Conservation (phyloP, 2,329 filamentous ascomycete species). For the Cercospora brassicicola region DNA sequence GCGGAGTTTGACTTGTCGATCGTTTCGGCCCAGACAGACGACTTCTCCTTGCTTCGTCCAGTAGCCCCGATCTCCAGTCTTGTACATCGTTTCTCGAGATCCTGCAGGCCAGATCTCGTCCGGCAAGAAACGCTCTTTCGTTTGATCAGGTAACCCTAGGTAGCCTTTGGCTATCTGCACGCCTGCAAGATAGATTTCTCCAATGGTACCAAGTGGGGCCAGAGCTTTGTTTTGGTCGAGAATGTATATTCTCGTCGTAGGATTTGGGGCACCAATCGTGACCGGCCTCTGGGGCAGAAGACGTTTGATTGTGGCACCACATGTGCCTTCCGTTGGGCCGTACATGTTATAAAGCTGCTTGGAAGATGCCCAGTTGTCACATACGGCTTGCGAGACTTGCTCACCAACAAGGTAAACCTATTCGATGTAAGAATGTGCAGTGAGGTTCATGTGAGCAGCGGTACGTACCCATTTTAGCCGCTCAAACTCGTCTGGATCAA, state of each 20-base stretch:
- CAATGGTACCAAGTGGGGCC: neutral
- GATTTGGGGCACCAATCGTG: slow-evolving; percentile 2
- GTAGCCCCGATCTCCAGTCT: too few species aligned
- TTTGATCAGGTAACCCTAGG: neutral
- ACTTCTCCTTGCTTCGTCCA: too few species aligned
- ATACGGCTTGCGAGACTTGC: neutral
- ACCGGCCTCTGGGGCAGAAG: neutral
- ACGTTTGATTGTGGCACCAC: slow-evolving; percentile 6
- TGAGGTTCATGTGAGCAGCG: neutral
- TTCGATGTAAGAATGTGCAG: neutral
- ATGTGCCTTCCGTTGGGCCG: slow-evolving; percentile 5
- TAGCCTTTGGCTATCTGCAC: neutral
- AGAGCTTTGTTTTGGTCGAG: neutral
- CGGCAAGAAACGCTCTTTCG: neutral
- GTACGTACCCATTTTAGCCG: neutral
- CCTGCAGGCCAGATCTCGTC: neutral
- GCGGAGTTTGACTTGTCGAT: too few species aligned
- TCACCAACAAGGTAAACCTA: slow-evolving; percentile 3
- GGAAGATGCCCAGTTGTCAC: neutral
- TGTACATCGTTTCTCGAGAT: neutral
- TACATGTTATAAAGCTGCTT: slow-evolving; percentile 8
- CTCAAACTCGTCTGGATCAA: neutral
- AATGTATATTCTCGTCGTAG: neutral
- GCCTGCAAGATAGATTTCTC: neutral
- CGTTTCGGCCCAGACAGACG: too few species aligned